phyloP scores from a whole-genome alignment of 306 rosid genomes.

The Quercus cerris region DNA sequence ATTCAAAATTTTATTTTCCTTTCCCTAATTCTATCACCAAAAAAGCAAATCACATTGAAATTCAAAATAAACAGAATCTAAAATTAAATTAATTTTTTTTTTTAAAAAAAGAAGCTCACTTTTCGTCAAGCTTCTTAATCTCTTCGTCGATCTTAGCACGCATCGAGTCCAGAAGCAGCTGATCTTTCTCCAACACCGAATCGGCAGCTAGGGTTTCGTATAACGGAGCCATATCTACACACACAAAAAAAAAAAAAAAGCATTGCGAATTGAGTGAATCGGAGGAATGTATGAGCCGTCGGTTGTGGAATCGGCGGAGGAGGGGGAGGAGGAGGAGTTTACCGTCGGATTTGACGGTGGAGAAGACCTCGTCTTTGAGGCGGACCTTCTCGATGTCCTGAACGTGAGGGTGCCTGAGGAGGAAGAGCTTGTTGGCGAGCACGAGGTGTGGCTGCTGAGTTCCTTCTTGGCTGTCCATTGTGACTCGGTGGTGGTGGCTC shows the following conservation, averaged over 20 bases:
- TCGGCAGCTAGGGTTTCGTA: constrained; percentile 77
- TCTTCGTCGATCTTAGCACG: constrained; percentile 71
- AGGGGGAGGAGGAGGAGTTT: not conserved
- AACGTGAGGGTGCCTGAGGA: constrained; percentile 68
- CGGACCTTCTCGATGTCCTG: constrained; percentile 89
- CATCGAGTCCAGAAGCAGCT: constrained; percentile 61
- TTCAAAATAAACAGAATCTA: not conserved
- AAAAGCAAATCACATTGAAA: not conserved
- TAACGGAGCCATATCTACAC: constrained; percentile 73
- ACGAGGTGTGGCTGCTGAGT: constrained; percentile 76
- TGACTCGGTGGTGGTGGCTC: constrained; percentile 3
- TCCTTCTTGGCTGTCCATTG: constrained; percentile 82
- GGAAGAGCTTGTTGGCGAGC: constrained; percentile 89
- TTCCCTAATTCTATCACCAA: not conserved
- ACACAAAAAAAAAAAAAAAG: not conserved
- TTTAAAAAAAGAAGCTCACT: constrained; percentile 41
- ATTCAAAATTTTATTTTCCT: not conserved
- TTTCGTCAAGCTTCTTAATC: constrained; percentile 79
- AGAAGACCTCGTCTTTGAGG: constrained; percentile 72
- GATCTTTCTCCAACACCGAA: constrained; percentile 71
- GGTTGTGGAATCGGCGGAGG: not conserved
- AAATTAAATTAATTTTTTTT: not conserved
- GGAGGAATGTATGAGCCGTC: not conserved
- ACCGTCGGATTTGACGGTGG: constrained; percentile 75
- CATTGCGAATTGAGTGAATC: not conserved